Percentiles rank a stretch among this genome's conserved stretches.
phyloP scores from a whole-genome alignment of 2,329 filamentous ascomycete species.

The Diaporthe sp. region DNA sequence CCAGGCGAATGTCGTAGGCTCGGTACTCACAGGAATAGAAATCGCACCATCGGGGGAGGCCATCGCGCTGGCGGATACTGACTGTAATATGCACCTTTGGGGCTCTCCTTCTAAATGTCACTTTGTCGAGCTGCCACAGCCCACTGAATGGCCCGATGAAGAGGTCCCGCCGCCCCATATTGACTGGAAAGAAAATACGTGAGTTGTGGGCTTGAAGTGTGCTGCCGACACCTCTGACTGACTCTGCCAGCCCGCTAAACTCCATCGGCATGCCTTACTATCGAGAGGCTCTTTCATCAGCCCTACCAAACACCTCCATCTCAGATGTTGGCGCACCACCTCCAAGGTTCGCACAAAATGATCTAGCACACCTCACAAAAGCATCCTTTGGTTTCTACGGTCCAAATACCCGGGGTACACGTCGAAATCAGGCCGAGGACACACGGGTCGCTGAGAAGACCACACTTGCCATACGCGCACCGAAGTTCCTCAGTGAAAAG shows the following conservation, averaged over 20 bases:
- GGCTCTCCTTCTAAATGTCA: constrained; percentile 87
- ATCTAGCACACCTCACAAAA: constrained; percentile 77
- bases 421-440: constrained; percentile 87
- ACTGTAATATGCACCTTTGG: constrained; percentile 87
- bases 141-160: constrained; percentile 82
- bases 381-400: constrained; percentile 85
- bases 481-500: constrained; percentile 96
- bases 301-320: constrained; percentile 87
- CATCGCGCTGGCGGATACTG: constrained; percentile 83
- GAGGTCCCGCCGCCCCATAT: constrained; percentile 69
- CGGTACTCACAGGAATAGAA: constrained; percentile 83
- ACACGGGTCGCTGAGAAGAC: constrained; percentile 75
- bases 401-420: constrained; percentile 78
- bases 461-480: constrained; percentile 77
- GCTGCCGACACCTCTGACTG: constrained; percentile 32
- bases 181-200: constrained; percentile 81
- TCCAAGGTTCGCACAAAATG: constrained; percentile 77
- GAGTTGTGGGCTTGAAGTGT: constrained; percentile 50
- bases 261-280: constrained; percentile 94
- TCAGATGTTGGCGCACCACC: constrained; percentile 90
- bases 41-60: constrained; percentile 91
- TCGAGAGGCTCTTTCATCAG: constrained; percentile 86
- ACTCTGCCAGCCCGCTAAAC: constrained; percentile 76
- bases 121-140: constrained; percentile 85
- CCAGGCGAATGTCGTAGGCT: constrained; percentile 79